A percentile compares a stretch with the other conserved stretches of the same genome.
Evolutionary conservation across 2,329 filamentous ascomycete species (phyloP).

Genomic region (Ampelomyces quisqualis): DNA sequence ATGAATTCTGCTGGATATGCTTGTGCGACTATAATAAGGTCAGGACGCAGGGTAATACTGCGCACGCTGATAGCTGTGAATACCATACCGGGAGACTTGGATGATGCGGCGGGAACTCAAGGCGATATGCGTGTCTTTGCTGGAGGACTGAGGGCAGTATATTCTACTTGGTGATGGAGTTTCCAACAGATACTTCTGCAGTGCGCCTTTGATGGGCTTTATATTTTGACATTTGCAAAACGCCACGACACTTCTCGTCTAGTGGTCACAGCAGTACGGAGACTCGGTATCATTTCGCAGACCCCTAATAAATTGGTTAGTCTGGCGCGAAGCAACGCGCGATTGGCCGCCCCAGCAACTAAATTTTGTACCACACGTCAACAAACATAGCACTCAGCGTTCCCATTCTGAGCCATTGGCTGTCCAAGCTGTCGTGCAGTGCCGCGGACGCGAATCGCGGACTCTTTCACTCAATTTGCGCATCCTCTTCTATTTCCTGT

Average conservation of each 20-base stretch:
- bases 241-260: too few species aligned
- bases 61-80: slow-evolving; percentile 23
- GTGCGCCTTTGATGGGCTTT: too few species aligned
- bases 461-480: neutral
- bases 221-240: too few species aligned
- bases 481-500: neutral
- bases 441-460: neutral
- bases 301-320: too few species aligned
- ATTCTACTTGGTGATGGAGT: too few species aligned
- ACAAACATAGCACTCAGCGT: slow-evolving; percentile 20
- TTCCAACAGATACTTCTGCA: too few species aligned
- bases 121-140: neutral
- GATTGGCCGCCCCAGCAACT: slow-evolving; percentile 12
- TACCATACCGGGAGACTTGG: slow-evolving; percentile 18
- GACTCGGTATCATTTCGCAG: too few species aligned
- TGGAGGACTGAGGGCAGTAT: neutral
- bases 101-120: slow-evolving; percentile 13
- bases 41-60: slow-evolving; percentile 19
- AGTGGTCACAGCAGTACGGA: too few species aligned
- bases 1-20: slow-evolving; percentile 48
- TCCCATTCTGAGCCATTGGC: slow-evolving; percentile 12
- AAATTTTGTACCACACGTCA: slow-evolving; percentile 18
- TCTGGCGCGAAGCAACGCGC: neutral
- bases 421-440: neutral
- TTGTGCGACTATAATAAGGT: slow-evolving; percentile 31